Evolutionary conservation across 345 rosid species (phyloP), one percentile per base, ranked within the genome.

Genomic region (Excoecaria agallocha): DNA sequence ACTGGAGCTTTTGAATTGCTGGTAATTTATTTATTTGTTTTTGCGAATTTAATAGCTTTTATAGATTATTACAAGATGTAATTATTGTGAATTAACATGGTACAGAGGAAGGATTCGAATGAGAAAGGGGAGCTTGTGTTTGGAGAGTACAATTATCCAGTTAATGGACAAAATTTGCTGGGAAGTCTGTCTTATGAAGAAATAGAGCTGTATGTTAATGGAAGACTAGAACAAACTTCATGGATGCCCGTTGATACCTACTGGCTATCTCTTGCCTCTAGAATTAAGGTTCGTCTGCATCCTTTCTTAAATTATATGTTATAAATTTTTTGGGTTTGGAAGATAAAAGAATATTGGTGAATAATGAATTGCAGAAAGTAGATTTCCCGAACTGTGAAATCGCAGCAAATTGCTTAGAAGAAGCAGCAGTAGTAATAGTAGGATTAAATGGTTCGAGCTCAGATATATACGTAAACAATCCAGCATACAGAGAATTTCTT

Each of bases 101-200:
- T 5, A 16, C 20, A 55, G 49, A n/a, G 25, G 11, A 13, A 38
- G 22, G 12, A 15, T 12, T 37, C 59, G n/a, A 41, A 17, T 3
- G n/a, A 19, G 22, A 8, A 41, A 45, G 74, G 66, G 9, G 6
- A 58, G 6, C 45, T 71, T 11, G 30, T 3, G 19, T 22, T 71
- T 6, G 66, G 66, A 71, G 45, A 59, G 0, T 71, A 30, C 57
- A 71, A 71, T 71, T 2, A 22, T 57, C 74, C 74, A 45, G 30
- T 45, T 4, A 43, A 43, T 16, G 74, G 74, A 22, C 20, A 71
- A 1, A 71, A 71, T 30, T 46, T 16, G 38, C 16, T 71, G 38
- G 66, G 24, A 16, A 20, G 17, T 17, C 2, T 30, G 30, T 30
- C 30, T 30, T 30, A 30, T 30, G 30, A 30, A 30, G 30, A 30